Evolutionary conservation across 176 grass and related monocot species (phyloP), one percentile per base, ranked within the genome.

Genomic region (Saccharum officinarum): DNA sequence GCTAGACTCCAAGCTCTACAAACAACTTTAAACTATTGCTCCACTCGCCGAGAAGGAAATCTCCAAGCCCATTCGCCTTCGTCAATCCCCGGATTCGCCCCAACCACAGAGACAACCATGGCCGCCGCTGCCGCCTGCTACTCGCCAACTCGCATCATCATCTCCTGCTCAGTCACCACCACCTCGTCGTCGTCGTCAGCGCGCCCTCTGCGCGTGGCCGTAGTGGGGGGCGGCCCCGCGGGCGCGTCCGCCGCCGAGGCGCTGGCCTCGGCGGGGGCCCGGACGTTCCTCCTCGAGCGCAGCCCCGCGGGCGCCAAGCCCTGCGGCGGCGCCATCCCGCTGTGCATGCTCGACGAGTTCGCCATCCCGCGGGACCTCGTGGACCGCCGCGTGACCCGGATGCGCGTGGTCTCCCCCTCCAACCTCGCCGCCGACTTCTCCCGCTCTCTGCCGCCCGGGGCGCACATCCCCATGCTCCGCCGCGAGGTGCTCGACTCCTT

Each of bases 401-500:
- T 98, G 86, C 91, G 91, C 82, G 67, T 98, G 45, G 11, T 98
- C 66, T 98, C 95, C 25, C 95, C 95, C 7, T 98, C 95, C 89
- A 98, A 98, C 63, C 75, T 91, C 82, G 61, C 76, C 49, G 89
- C 89, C 77, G 91, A 95, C 89, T 98, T 95, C 89, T 88, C 89
- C 18, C 93, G 90, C 22, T n/a, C 89, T 11, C 70, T 97, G 0
- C 87, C 81, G 3, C 89, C 89, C 2, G 82, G 84, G 1, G 89
- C 81, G n/a, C 91, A 95, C 89, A 95, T 98, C 86, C 91, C 95
- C 62, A 98, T 95, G 95, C 93, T 98, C 71, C 89, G 93, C 39
- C 93, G 93, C 77, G 95, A 95, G 93, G 93, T 98, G 33, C 90
- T 98, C 72, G 95, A 98, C 77, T 83, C 93, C 74, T 98, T 95